These are phyloP conservation scores for Cercospora sp. DNA, from an alignment of 2,329 filamentous ascomycete genomes.

Conservation along the genomic window DNA sequence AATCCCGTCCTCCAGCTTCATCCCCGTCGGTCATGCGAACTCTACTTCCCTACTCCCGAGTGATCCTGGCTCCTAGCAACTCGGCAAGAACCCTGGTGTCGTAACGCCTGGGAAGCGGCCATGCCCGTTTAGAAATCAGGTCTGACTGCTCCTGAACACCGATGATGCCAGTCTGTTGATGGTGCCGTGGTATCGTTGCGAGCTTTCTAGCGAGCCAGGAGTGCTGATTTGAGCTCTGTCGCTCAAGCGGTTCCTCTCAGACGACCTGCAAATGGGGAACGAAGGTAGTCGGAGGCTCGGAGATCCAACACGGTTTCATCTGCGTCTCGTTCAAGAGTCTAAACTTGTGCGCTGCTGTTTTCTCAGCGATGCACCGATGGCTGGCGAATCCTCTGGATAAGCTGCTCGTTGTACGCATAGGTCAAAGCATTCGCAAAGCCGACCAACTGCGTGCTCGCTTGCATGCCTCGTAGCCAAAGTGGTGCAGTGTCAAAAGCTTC, in stretches of 20 bases:
- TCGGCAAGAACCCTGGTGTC: background rate
- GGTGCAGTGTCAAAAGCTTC: constrained; percentile 23
- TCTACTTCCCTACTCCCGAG: background rate
- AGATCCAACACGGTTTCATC: background rate
- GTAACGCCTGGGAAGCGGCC: background rate
- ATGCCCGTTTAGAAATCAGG: background rate
- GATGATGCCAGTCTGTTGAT: background rate
- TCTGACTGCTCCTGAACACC: background rate
- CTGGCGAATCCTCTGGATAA: constrained; percentile 17
- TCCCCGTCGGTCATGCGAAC: background rate
- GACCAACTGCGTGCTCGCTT: constrained; percentile 27
- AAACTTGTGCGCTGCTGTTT: background rate
- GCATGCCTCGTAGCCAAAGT: constrained; percentile 24
- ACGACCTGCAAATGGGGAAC: background rate
- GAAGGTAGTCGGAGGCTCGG: background rate
- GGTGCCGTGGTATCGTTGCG: background rate
- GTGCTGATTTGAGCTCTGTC: background rate
- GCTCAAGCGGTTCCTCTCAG: background rate
- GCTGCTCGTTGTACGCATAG: constrained; percentile 27
- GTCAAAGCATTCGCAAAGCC: constrained; percentile 26
- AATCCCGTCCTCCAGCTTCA: background rate
- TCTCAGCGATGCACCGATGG: background rate
- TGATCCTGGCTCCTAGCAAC: background rate
- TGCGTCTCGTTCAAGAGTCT: background rate
- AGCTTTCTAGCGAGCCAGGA: background rate